Evolutionary conservation across 2,329 filamentous ascomycete genomes (phyloP).

Genomic region (Aspergillus awamori): DNA sequence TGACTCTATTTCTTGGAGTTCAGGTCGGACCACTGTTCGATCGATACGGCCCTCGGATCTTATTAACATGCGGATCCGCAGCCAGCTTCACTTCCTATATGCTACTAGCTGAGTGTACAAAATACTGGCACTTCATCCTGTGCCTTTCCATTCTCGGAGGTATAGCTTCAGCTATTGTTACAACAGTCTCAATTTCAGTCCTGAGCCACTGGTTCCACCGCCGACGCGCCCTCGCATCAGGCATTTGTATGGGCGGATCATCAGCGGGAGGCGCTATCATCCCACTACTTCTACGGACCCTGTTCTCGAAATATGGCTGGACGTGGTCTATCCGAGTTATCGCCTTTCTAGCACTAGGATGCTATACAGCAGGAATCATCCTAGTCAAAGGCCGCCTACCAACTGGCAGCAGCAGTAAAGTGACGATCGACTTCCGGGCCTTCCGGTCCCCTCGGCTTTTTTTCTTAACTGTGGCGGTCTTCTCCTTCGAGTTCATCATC

Average conservation of each 20-base stretch:
- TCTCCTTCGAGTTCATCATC: slow-evolving; percentile 53
- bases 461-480: slow-evolving; percentile 48
- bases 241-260: slow-evolving; percentile 45
- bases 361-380: slow-evolving; percentile 34
- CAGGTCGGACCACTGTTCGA: slow-evolving; percentile 56
- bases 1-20: slow-evolving; percentile 50
- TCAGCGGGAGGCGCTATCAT: slow-evolving; percentile 43
- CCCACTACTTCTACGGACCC: slow-evolving; percentile 37
- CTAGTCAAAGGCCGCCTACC: slow-evolving; percentile 41
- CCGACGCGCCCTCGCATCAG: slow-evolving; percentile 41
- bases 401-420: slow-evolving; percentile 27
- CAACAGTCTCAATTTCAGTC: slow-evolving; percentile 42
- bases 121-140: slow-evolving; percentile 55
- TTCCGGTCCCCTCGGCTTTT: slow-evolving; percentile 48
- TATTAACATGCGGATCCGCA: slow-evolving; percentile 43
- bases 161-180: slow-evolving; percentile 37
- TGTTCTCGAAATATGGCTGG: slow-evolving; percentile 41
- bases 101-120: slow-evolving; percentile 50
- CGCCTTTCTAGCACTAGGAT: slow-evolving; percentile 40
- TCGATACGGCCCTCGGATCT: slow-evolving; percentile 48
- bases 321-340: slow-evolving; percentile 41
- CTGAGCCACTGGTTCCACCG: slow-evolving; percentile 47
- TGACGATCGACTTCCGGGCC: slow-evolving; percentile 44
- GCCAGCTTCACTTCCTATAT: slow-evolving; percentile 48
- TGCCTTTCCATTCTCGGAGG: slow-evolving; percentile 42